Evolutionary conservation across 148 eudicot species (phyloP).

Genomic region (Suaeda aralocaspica): DNA sequence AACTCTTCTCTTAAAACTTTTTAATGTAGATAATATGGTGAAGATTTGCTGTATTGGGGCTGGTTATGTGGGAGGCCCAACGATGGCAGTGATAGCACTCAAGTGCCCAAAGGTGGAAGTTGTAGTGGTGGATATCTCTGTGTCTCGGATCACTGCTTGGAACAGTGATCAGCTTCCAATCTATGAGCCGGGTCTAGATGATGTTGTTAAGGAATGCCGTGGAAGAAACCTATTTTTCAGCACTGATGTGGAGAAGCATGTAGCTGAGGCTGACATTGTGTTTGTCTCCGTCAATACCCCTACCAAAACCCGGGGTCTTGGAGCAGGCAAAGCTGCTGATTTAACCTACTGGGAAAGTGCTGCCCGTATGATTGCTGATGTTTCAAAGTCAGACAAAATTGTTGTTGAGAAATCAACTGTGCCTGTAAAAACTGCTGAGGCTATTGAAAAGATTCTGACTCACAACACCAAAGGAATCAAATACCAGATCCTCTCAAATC

Average conservation of each 20-base stretch:
- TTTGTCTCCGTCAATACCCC: conserved; percentile 62
- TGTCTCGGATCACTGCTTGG: conserved; percentile 61
- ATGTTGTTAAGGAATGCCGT: conserved; percentile 69
- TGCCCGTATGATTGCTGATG: conserved; percentile 84
- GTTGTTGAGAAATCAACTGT: conserved; percentile 82
- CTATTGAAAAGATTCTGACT: conserved; percentile 73
- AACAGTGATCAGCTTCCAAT: conserved; percentile 61
- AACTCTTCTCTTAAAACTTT: too few relatives aligned
- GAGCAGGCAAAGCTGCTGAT: conserved; percentile 67
- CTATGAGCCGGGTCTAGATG: conserved; percentile 61
- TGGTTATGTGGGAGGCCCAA: conserved; percentile 85
- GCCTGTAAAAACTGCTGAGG: conserved; percentile 82
- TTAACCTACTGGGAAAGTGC: conserved; percentile 77
- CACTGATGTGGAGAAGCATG: conserved; percentile 74
- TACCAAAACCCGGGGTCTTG: conserved; percentile 54
- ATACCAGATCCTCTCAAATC: conserved; percentile 67
- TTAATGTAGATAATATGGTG: conserved; percentile 54
- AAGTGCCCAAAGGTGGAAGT: conserved; percentile 70
- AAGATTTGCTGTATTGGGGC: conserved; percentile 85
- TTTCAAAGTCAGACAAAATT: conserved; percentile 68
- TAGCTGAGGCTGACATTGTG: conserved; percentile 67
- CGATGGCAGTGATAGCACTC: conserved; percentile 78
- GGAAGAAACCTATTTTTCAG: conserved; percentile 80
- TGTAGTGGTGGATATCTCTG: conserved; percentile 68
- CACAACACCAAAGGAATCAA: conserved; percentile 66